These are phyloP conservation scores for Hygrophorus russula DNA, from an alignment of 768 basidiomycete species.

Conservation along the genomic window DNA sequence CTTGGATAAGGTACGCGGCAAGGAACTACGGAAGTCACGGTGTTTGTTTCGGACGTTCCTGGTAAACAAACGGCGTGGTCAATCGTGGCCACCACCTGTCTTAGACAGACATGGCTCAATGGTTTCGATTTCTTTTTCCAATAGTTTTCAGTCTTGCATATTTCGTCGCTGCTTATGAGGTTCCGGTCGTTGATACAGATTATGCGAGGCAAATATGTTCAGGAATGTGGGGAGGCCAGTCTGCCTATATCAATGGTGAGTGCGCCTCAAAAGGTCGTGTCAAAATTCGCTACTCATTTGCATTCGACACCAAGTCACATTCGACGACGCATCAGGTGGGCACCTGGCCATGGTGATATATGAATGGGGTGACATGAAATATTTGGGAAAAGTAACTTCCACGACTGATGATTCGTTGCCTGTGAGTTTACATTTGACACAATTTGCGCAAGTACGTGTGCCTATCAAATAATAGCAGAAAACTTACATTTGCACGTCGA, in stretches of 20 bases:
- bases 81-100: too few relatives aligned
- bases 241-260: slow-evolving; percentile 77
- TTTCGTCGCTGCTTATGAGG: slow-evolving; percentile 11
- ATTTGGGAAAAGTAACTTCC: slow-evolving; percentile 66
- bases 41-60: too few relatives aligned
- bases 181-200: slow-evolving; percentile 61
- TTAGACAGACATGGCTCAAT: neutral
- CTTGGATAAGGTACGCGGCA: neutral
- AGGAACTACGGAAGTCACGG: too few relatives aligned
- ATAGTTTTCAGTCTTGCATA: slow-evolving; percentile 23
- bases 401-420: slow-evolving; percentile 43
- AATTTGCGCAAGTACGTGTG: neutral
- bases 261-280: neutral
- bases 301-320: slow-evolving; percentile 44
- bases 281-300: slow-evolving; percentile 4
- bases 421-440: slow-evolving; percentile 32
- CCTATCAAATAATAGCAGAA: slow-evolving; percentile 44
- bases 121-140: slow-evolving; percentile 11
- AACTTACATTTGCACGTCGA: slow-evolving; percentile 88
- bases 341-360: slow-evolving; percentile 93
- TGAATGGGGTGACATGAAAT: slow-evolving; percentile 84
- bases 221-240: slow-evolving; percentile 81
- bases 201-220: slow-evolving; percentile 86
- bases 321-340: slow-evolving; percentile 67
- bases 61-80: too few relatives aligned